These are phyloP conservation scores for Triticum aestivum DNA, from an alignment of 176 grass and related monocot species.

Conservation along the genomic window DNA sequence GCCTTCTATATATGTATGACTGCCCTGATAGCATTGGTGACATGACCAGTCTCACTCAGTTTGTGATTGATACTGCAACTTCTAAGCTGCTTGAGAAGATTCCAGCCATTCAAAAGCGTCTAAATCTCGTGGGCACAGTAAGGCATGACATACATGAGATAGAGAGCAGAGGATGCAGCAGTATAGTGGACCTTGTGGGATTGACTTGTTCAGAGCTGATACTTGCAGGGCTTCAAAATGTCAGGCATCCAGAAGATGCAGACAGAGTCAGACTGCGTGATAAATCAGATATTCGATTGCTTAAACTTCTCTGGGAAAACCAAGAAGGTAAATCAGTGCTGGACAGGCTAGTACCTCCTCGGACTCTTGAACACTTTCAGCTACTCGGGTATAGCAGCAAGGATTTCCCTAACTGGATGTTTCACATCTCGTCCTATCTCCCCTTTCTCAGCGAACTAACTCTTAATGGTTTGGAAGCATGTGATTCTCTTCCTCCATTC, in stretches of 20 bases:
- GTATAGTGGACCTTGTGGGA: too few species aligned
- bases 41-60: not conserved
- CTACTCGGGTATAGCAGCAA: not conserved
- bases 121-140: too few species aligned
- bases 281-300: too few species aligned
- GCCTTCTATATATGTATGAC: not conserved
- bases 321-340: not conserved
- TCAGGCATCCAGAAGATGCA: too few species aligned
- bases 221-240: not conserved
- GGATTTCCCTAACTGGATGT: not conserved
- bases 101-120: too few species aligned
- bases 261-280: too few species aligned
- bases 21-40: not conserved
- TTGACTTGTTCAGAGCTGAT: not conserved
- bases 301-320: too few species aligned
- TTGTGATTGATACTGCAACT: not conserved
- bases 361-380: not conserved
- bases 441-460: not conserved
- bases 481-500: not conserved
- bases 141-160: too few species aligned
- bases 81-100: too few species aligned
- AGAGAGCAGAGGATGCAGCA: too few species aligned
- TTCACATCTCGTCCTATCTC: not conserved
- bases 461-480: rapidly evolving
- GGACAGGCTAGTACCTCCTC: not conserved